Percentiles rank a stretch among this genome's conserved stretches.
Conservation (phyloP, 129 eudicot genomes). For the Kitagawia praeruptora region DNA sequence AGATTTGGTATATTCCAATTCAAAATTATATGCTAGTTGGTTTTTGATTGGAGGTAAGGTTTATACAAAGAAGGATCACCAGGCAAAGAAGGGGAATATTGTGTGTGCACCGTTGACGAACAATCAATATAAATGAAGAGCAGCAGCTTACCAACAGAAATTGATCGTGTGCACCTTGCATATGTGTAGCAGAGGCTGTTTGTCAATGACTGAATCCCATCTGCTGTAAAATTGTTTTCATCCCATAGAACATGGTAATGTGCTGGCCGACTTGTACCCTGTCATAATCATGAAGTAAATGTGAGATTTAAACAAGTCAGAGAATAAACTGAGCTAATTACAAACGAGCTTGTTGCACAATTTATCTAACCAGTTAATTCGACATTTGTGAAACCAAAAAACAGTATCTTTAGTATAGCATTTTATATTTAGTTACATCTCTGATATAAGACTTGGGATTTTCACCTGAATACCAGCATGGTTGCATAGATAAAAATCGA, state of each 20-base stretch:
- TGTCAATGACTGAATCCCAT: slow-evolving; percentile 58
- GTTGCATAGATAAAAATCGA: slow-evolving; percentile 85
- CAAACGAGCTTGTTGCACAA: background rate
- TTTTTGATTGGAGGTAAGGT: too few species aligned
- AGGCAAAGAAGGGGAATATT: too few species aligned
- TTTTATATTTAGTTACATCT: background rate
- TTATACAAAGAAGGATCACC: too few species aligned
- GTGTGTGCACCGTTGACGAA: background rate
- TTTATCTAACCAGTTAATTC: background rate
- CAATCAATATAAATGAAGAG: background rate
- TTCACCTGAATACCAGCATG: slow-evolving; percentile 93
- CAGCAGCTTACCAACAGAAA: slow-evolving; percentile 48
- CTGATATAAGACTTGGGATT: background rate
- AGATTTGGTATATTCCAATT: background rate
- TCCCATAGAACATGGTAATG: slow-evolving; percentile 82
- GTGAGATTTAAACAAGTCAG: background rate
- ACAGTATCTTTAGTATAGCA: background rate
- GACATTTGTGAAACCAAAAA: background rate
- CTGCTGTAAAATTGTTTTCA: slow-evolving; percentile 67
- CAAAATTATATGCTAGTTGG: too few species aligned
- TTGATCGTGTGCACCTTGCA: slow-evolving; percentile 72
- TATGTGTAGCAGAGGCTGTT: slow-evolving; percentile 68
- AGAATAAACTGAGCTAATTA: background rate
- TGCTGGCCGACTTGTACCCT: slow-evolving; percentile 73
- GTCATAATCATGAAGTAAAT: background rate